Evolutionary conservation across 75 land plant genomes (phyloP).

Genomic region (Cryptomeria japonica): DNA sequence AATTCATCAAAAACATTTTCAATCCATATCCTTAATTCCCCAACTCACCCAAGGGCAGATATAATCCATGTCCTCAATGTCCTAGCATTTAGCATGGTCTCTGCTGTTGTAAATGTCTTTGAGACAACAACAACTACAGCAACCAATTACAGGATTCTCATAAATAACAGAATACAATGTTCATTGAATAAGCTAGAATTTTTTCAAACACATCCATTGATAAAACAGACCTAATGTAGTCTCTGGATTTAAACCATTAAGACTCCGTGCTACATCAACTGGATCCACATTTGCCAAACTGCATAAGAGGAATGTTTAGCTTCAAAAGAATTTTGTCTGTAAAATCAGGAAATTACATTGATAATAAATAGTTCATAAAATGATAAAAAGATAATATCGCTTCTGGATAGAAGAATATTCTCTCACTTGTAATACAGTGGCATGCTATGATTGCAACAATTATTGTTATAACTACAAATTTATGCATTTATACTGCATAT

Average conservation of each 20-base stretch:
- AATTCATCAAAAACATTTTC: neutral
- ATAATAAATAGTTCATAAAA: neutral
- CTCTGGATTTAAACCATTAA: constrained; percentile 80
- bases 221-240: constrained; percentile 76
- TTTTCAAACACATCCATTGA: neutral
- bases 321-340: neutral
- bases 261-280: constrained; percentile 81
- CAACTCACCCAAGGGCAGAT: constrained; percentile 81
- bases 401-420: neutral
- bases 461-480: neutral
- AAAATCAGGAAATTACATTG: neutral
- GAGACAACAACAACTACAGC: constrained; percentile 91
- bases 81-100: constrained; percentile 97
- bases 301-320: constrained; percentile 1
- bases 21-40: neutral
- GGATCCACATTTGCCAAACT: constrained; percentile 99
- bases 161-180: neutral
- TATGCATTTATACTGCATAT: neutral
- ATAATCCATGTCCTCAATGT: constrained; percentile 92
- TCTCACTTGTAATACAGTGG: neutral
- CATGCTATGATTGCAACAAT: neutral
- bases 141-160: neutral
- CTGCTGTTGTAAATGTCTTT: constrained; percentile 97
- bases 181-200: neutral
- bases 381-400: neutral